A percentile compares a stretch with the other conserved stretches of the same genome.
Conservation (phyloP, 768 basidiomycete species). For the Asterophora lycoperdoides region DNA sequence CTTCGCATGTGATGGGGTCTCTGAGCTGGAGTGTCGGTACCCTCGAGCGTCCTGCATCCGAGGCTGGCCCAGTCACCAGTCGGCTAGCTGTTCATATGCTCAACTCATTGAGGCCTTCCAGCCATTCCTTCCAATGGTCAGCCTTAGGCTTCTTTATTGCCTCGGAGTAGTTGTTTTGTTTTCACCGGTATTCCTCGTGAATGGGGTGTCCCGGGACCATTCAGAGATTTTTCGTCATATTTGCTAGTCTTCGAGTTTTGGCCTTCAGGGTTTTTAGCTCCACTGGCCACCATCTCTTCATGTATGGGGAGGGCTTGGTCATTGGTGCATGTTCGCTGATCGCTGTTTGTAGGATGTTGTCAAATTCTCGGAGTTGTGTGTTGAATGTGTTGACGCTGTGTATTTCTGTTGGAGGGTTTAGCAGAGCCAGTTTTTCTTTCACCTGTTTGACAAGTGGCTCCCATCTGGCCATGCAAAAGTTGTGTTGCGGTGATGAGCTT, state of each 20-base stretch:
- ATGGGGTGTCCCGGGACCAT: no score
- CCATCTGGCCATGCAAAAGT: slow-evolving; percentile 32
- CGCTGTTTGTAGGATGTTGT: no score
- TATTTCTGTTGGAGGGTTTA: slow-evolving; percentile 16
- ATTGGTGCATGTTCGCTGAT: slow-evolving; percentile 18
- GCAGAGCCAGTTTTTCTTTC: no score
- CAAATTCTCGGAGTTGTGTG: background rate
- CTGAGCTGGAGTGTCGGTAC: no score
- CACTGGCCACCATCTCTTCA: slow-evolving; percentile 30
- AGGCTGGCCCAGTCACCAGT: slow-evolving; percentile 10
- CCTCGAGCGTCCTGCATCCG: slow-evolving; percentile 29
- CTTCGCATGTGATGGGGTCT: background rate
- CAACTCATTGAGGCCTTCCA: slow-evolving; percentile 18
- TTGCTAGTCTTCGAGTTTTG: no score
- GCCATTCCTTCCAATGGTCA: slow-evolving; percentile 25
- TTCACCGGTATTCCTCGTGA: no score
- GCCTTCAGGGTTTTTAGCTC: slow-evolving; percentile 21
- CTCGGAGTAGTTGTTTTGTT: slow-evolving; percentile 14
- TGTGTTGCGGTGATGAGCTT: slow-evolving; percentile 4
- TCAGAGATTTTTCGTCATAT: no score
- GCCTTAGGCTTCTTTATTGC: slow-evolving; percentile 19
- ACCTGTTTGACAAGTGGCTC: slow-evolving; percentile 20
- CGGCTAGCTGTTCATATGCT: no score
- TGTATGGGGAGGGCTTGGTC: slow-evolving; percentile 15
- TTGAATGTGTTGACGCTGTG: slow-evolving; percentile 1